Base-by-base conservation (phyloP, 2,329 filamentous ascomycete species). In the Exophiala dermatitidis region DNA sequence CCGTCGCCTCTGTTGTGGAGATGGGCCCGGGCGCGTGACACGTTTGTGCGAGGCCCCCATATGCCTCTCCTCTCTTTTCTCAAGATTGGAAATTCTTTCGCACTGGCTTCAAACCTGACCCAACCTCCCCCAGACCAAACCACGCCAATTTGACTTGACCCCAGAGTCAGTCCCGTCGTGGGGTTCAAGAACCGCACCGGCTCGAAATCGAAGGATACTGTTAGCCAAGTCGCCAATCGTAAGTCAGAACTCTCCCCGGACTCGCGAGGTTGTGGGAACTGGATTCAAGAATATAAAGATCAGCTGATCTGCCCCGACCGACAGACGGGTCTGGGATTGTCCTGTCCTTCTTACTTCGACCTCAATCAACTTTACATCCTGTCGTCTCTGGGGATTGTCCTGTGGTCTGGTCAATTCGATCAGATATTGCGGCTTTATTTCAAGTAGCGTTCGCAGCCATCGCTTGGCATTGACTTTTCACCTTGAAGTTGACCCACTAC, bases 281-380 rank as follows among this genome's bases (percentile, higher is more conserved):
- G n/a, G 28, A n/a, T 10, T 28, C 28, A 46, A 28, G 46, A 19
- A 46, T 53, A 49, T 53, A 53, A 53, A 45, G 41, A 49, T 34
- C 32, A 45, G 51, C 41, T 46, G 40, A 33, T 38, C 34, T 12
- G 31, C 12, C 19, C 19, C 19, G 19, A 19, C 42, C 37, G 48
- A 45, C 33, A 29, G 45, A 10, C 32, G 46, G 36, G 50, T 34
- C 38, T 33, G 26, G 33, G 33, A 6, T 6, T 34, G 33, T 6
- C 5, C 31, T 47, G 29, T n/a, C n/a, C 12, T 8, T 46, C 2
- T 12, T n/a, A 7, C 10, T n/a, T 28, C 19, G n/a, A 38, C 1
- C 33, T 19, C 19, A 19, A 19, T 19, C 19, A 19, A 19, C 19
- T 19, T 19, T 19, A 19, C 19, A 19, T 19, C 19, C 19, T 19